phyloP scores from a whole-genome alignment of 2,329 filamentous ascomycete species.

The Fusarium sp. region DNA sequence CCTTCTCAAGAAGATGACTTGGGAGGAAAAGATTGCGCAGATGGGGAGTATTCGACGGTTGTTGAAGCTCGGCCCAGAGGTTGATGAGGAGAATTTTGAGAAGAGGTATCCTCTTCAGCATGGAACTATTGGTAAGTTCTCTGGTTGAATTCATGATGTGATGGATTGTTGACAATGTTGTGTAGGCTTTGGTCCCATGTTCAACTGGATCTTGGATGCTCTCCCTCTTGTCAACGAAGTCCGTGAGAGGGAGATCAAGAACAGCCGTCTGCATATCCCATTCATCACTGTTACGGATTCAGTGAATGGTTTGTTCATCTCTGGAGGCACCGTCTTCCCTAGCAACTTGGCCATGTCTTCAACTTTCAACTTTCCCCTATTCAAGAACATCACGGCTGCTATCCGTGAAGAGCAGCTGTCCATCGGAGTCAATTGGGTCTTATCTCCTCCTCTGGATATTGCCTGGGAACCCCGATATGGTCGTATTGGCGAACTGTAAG shows the following conservation, averaged over 20 bases:
- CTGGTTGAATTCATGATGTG: not conserved
- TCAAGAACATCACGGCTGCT: conserved; percentile 40
- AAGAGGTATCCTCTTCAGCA: conserved; percentile 27
- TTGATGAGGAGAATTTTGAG: conserved; percentile 34
- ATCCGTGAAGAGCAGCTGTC: conserved; percentile 49
- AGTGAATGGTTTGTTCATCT: conserved; percentile 46
- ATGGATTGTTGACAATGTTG: not conserved
- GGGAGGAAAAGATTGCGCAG: conserved; percentile 36
- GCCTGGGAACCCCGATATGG: conserved; percentile 48
- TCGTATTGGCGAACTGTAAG: conserved; percentile 35
- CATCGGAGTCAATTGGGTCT: conserved; percentile 49
- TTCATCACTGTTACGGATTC: conserved; percentile 39
- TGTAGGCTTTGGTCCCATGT: conserved; percentile 44
- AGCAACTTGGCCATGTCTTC: conserved; percentile 46
- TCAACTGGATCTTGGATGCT: conserved; percentile 45
- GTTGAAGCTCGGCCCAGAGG: conserved; percentile 12
- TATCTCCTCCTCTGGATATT: conserved; percentile 49
- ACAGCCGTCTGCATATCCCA: conserved; percentile 29
- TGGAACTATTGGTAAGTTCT: conserved; percentile 33
- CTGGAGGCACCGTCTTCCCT: conserved; percentile 48
- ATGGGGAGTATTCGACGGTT: conserved; percentile 34
- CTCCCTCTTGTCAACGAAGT: conserved; percentile 43
- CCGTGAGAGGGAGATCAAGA: conserved; percentile 29
- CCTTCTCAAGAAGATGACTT: conserved; percentile 32
- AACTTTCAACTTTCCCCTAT: conserved; percentile 47